Evolutionary conservation across 345 rosid species (phyloP).

Genomic region (Aquilaria sinensis): DNA sequence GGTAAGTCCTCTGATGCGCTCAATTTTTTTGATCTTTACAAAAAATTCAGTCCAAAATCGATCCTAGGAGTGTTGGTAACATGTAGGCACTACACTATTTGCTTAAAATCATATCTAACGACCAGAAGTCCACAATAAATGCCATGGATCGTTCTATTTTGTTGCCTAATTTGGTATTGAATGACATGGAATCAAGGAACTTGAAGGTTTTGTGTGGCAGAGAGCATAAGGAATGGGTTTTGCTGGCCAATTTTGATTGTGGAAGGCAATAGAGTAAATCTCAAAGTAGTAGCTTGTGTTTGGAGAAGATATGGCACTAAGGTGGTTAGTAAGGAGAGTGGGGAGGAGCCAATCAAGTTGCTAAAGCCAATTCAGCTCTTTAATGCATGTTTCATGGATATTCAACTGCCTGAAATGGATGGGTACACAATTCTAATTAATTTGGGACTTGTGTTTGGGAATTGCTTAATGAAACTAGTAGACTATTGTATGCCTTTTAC

Average conservation of each 20-base stretch:
- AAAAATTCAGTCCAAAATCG: no score
- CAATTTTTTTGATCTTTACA: no score
- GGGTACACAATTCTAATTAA: conserved; percentile 47
- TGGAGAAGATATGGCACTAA: conserved; percentile 88
- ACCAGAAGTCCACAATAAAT: no score
- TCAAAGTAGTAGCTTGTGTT: conserved; percentile 85
- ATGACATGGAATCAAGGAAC: no score
- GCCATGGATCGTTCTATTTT: no score
- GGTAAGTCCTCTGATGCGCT: no score
- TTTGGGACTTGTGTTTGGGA: conserved; percentile 2
- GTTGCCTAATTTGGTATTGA: no score
- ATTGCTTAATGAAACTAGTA: neutral
- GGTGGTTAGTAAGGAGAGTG: conserved; percentile 66
- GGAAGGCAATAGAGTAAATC: conserved; percentile 84
- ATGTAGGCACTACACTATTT: no score
- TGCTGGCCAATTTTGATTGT: conserved; percentile 44
- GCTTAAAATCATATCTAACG: no score
- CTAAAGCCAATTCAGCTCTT: conserved; percentile 72
- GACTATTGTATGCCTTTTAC: conserved; percentile 2
- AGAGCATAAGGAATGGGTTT: no score
- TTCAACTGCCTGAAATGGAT: conserved; percentile 98
- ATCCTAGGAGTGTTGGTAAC: no score
- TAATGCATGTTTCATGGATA: conserved; percentile 99
- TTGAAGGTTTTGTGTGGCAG: no score
- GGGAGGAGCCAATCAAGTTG: conserved; percentile 49